Conservation (phyloP, 2,329 filamentous ascomycete genomes). For the Scytalidium sp. region DNA sequence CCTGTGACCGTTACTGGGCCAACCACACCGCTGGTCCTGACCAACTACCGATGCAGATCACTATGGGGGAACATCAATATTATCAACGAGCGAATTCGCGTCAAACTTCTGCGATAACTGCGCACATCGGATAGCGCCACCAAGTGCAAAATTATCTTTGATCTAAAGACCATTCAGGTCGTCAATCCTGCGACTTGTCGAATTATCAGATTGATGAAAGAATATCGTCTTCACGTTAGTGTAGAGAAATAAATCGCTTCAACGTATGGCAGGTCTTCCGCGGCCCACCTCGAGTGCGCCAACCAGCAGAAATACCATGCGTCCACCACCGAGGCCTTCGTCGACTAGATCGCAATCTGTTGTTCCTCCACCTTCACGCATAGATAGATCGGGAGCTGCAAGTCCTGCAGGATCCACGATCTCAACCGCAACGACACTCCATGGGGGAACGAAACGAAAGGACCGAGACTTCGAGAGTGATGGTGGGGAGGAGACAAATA, state of each 20-base stretch:
- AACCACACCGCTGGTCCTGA: neutral
- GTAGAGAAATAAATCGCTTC: neutral
- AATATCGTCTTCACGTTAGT: neutral
- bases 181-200: neutral
- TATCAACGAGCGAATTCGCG: neutral
- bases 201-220: neutral
- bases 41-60: neutral
- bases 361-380: constrained; percentile 13
- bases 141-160: no score
- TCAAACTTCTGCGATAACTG: neutral
- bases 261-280: constrained; percentile 50
- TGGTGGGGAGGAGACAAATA: constrained; percentile 81
- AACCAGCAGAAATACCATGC: constrained; percentile 45
- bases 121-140: no score
- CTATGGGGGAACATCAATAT: neutral
- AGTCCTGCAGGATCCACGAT: constrained; percentile 72
- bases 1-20: neutral
- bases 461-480: constrained; percentile 78
- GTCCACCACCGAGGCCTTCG: constrained; percentile 53
- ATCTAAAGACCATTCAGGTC: neutral
- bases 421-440: constrained; percentile 49
- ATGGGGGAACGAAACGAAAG: constrained; percentile 73
- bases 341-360: constrained; percentile 43
- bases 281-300: constrained; percentile 45
- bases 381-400: constrained; percentile 23